phyloP scores from a whole-genome alignment of 805 yeast species.

The Yarrowia yakushimensis region DNA sequence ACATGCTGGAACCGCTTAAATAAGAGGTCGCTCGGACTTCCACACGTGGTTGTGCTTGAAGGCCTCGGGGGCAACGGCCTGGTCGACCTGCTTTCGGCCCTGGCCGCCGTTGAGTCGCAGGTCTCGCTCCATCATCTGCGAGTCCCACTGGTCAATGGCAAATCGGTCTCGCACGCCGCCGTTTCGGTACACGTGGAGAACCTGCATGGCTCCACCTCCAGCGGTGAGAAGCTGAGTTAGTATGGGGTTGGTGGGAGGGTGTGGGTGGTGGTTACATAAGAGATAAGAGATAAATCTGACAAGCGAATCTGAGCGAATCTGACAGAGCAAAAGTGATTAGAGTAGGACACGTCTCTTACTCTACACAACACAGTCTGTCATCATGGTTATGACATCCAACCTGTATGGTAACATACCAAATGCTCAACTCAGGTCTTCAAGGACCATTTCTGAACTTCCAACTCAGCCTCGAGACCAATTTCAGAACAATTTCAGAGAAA shows the following conservation, averaged over 20 bases:
- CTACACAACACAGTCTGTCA: no score
- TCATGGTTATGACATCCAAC: no score
- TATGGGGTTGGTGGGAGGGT: background rate
- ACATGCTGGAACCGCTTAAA: slow-evolving; percentile 17
- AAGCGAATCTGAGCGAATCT: no score
- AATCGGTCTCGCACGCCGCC: slow-evolving; percentile 53
- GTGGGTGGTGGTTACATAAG: background rate
- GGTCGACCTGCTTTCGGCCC: slow-evolving; percentile 62
- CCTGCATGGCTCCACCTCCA: slow-evolving; percentile 52
- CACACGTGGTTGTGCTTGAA: slow-evolving; percentile 67
- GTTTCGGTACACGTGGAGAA: slow-evolving; percentile 45
- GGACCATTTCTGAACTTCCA: no score
- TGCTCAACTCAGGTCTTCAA: no score
- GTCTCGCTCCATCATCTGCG: slow-evolving; percentile 65
- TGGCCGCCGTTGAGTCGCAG: slow-evolving; percentile 65
- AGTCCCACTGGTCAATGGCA: slow-evolving; percentile 54
- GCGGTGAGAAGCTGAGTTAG: slow-evolving; percentile 43
- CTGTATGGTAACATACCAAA: no score
- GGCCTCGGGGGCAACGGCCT: slow-evolving; percentile 67
- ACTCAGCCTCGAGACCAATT: no score
- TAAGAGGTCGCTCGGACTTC: slow-evolving; percentile 34
- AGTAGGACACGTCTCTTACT: no score
- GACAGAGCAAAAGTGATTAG: no score
- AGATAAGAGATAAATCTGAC: no score
- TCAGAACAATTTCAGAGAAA: no score